A percentile compares a stretch with the other conserved stretches of the same genome.
These are phyloP conservation scores for Setomelanomma holmii DNA, from an alignment of 2,329 filamentous ascomycete species.

Conservation along the genomic window DNA sequence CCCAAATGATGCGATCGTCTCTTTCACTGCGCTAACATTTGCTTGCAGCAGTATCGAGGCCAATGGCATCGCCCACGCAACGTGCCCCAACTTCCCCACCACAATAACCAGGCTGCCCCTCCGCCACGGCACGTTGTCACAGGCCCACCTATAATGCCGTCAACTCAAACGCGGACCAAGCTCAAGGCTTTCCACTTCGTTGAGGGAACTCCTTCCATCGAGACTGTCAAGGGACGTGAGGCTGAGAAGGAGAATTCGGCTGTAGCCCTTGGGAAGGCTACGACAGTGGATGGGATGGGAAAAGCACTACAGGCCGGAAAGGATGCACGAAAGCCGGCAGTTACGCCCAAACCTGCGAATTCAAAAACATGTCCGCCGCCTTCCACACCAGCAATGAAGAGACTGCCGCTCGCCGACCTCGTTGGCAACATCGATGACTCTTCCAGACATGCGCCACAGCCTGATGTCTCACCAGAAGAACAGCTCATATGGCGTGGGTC, in stretches of 20 bases:
- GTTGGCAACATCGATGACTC: slow-evolving; percentile 67
- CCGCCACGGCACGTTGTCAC: slow-evolving; percentile 42
- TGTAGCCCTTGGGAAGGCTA: slow-evolving; percentile 8
- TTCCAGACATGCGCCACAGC: slow-evolving; percentile 55
- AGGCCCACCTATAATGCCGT: slow-evolving; percentile 56
- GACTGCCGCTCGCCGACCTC: slow-evolving; percentile 66
- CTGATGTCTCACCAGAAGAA: slow-evolving; percentile 65
- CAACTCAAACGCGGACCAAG: slow-evolving; percentile 61
- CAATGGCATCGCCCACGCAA: slow-evolving; percentile 48
- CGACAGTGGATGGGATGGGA: slow-evolving; percentile 24
- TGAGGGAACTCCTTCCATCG: slow-evolving; percentile 41
- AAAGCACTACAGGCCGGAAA: slow-evolving; percentile 24
- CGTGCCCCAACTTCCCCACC: slow-evolving; percentile 32
- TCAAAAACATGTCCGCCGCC: slow-evolving; percentile 51
- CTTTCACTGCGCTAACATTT: slow-evolving; percentile 4
- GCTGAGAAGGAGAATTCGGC: slow-evolving; percentile 55
- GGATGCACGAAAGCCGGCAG: slow-evolving; percentile 21
- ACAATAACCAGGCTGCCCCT: slow-evolving; percentile 30
- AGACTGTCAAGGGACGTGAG: slow-evolving; percentile 32
- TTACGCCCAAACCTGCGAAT: slow-evolving; percentile 37
- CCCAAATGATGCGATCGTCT: neutral
- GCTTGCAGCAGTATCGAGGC: slow-evolving; percentile 33
- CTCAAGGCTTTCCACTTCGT: slow-evolving; percentile 63
- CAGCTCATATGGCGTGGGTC: slow-evolving; percentile 65
- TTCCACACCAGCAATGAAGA: slow-evolving; percentile 65